Base-by-base conservation (phyloP, 2,329 filamentous ascomycete species). In the Conoideocrella luteorostrata region DNA sequence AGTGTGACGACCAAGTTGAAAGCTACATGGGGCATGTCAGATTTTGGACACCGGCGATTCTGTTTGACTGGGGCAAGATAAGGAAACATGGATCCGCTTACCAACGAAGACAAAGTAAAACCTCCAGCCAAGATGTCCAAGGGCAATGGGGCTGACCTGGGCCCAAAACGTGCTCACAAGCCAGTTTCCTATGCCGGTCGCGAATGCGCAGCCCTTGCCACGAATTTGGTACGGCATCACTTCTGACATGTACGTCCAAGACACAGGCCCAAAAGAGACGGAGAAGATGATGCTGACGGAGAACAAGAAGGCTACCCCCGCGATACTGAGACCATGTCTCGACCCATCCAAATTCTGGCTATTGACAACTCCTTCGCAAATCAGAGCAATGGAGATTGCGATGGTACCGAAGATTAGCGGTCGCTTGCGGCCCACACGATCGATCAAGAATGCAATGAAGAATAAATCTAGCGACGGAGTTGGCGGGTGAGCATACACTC, bases 351-450 rank as follows among this genome's bases (percentile, higher is more conserved):
- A 52, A 49, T 76, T 75, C 47, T 72, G 69, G 11, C 70, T 71
- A 50, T 75, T 78, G 44, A 80, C 63, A 3, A 65, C 68, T 1
- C 70, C 75, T 56, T 81, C 77, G 51, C 75, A 75, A 50, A 80
- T 68, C 1, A 83, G 61, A 0, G 75, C 76, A 35, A 80, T 62
- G 9, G 71, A 73, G 35, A 82, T 80, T 10, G 64, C 76, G 2
- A 74, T 58, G 34, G 75, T 76, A 34, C 82, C 82, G 50, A 82
- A 74, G 20, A 86, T 63, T 74, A 87, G 83, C 43, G 85, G 70
- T 50, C 72, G 71, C 9, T 82, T 71, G 34, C 83, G 76, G 7
- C 80, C 80, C 7, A 80, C 73, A 7, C 72, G 70, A 58, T 82
- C 78, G 40, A 81, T 73, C 29, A 80, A 67, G 56, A 78, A 75